phyloP scores from a whole-genome alignment of 371 early-diverging fungal genomes.

The Apophysomyces trapeziformis region DNA sequence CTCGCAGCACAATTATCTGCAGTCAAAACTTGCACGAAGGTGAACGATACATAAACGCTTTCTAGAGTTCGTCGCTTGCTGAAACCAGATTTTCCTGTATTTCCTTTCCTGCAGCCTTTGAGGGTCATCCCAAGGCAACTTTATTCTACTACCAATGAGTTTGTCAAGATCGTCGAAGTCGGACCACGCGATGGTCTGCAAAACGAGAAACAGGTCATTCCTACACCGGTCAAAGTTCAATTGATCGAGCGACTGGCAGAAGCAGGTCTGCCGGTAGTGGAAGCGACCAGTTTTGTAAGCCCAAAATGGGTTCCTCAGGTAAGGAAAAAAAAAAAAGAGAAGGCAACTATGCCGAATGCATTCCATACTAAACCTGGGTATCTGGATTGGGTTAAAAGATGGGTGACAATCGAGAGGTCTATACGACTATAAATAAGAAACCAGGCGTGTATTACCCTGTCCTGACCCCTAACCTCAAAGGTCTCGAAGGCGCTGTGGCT shows the following conservation, averaged over 20 bases:
- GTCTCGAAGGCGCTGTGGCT: slow-evolving; percentile 80
- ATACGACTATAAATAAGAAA: slow-evolving; percentile 65
- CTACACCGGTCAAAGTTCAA: slow-evolving; percentile 80
- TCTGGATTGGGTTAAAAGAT: slow-evolving; percentile 54
- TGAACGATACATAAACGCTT: background rate
- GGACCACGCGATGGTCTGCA: slow-evolving; percentile 98
- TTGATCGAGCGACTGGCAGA: slow-evolving; percentile 84
- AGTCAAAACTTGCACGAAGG: background rate
- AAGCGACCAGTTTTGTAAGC: slow-evolving; percentile 95
- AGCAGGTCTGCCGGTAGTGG: slow-evolving; percentile 87
- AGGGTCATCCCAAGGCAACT: slow-evolving; percentile 1
- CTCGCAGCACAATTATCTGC: background rate
- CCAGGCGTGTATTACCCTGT: slow-evolving; percentile 84
- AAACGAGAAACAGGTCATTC: slow-evolving; percentile 88
- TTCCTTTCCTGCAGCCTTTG: background rate
- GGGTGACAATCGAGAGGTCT: slow-evolving; percentile 84
- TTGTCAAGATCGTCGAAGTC: slow-evolving; percentile 88
- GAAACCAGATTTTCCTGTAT: background rate
- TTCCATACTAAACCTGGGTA: no score
- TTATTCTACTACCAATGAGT: slow-evolving; percentile 17
- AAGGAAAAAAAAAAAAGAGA: slow-evolving; percentile 14
- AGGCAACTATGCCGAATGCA: no score
- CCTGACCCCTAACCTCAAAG: slow-evolving; percentile 91
- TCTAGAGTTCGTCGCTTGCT: background rate
- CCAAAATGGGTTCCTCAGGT: slow-evolving; percentile 98